Conservation (phyloP, 2,329 filamentous ascomycete species). For the Botryotinia narcissicola region DNA sequence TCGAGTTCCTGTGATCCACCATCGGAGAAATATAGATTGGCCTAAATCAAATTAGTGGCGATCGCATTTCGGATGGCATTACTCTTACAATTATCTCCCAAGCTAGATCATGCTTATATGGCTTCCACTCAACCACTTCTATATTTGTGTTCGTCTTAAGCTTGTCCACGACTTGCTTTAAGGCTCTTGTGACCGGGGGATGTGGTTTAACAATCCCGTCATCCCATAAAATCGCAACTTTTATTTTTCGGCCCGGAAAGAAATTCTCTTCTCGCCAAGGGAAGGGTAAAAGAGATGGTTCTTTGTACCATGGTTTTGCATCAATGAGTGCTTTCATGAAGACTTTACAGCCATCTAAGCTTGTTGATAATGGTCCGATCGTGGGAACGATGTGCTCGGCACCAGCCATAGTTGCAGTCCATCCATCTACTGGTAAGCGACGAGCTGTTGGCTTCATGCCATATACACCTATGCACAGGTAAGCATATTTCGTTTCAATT, state of each 20-base stretch:
- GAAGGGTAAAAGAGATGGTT: conserved; percentile 52
- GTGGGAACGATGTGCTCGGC: conserved; percentile 45
- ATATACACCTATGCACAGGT: conserved; percentile 34
- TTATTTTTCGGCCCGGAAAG: conserved; percentile 47
- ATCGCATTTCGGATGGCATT: no score
- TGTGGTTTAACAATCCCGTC: conserved; percentile 60
- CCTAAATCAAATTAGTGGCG: conserved; percentile 19
- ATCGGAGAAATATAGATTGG: conserved; percentile 54
- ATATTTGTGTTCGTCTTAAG: conserved; percentile 46
- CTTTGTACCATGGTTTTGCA: conserved; percentile 50
- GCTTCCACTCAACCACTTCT: conserved; percentile 55
- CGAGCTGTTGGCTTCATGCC: conserved; percentile 36
- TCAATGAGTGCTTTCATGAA: conserved; percentile 44
- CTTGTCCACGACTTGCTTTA: conserved; percentile 53
- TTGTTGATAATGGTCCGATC: conserved; percentile 54
- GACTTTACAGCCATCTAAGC: conserved; percentile 46
- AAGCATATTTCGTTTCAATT: background rate
- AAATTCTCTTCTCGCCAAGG: conserved; percentile 47
- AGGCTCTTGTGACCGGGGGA: conserved; percentile 56
- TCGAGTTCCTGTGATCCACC: conserved; percentile 53
- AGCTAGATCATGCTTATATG: conserved; percentile 51
- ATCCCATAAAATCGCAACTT: conserved; percentile 59
- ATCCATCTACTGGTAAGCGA: conserved; percentile 32
- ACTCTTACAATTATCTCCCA: conserved; percentile 47
- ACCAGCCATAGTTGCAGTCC: conserved; percentile 29